Percentiles rank a stretch among this genome's conserved stretches.
These are phyloP conservation scores for Zoysia pacifica DNA, from an alignment of 176 grass and related monocot genomes.

Conservation along the genomic window DNA sequence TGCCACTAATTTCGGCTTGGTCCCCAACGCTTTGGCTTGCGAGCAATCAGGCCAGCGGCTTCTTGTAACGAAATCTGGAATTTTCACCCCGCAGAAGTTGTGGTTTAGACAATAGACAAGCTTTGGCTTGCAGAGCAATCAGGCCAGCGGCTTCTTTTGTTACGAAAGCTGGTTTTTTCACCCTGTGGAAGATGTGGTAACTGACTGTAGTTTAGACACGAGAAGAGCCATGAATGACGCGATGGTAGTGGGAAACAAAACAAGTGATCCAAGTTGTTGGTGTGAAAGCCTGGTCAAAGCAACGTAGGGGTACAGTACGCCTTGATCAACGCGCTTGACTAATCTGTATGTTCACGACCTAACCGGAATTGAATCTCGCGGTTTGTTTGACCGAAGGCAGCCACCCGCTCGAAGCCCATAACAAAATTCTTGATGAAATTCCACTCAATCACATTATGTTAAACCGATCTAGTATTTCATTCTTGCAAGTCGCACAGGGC, in stretches of 20 bases:
- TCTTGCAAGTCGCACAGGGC: background rate
- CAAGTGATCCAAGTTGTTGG: background rate
- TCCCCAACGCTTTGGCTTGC: slow-evolving; percentile 35
- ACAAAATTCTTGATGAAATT: background rate
- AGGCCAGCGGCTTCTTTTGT: background rate
- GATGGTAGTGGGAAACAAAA: background rate
- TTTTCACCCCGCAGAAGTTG: background rate
- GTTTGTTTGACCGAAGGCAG: slow-evolving; percentile 25
- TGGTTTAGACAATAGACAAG: too few relatives aligned
- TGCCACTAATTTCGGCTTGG: background rate
- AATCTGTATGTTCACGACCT: slow-evolving; percentile 11
- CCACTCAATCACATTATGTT: too few relatives aligned
- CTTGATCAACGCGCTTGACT: slow-evolving; percentile 36
- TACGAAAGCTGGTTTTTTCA: background rate
- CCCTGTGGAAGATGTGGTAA: background rate
- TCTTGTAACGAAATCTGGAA: background rate
- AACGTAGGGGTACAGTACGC: background rate
- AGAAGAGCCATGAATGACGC: background rate
- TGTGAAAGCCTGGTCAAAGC: slow-evolving; percentile 5
- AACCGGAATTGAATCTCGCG: slow-evolving; percentile 6
- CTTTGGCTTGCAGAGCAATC: slow-evolving; percentile 44
- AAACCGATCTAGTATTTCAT: background rate
- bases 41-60: slow-evolving; percentile 27
- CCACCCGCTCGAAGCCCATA: background rate
- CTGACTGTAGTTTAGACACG: background rate